Base-by-base conservation (phyloP, 2,329 filamentous ascomycete species). In the Cladosporium oxysporum region DNA sequence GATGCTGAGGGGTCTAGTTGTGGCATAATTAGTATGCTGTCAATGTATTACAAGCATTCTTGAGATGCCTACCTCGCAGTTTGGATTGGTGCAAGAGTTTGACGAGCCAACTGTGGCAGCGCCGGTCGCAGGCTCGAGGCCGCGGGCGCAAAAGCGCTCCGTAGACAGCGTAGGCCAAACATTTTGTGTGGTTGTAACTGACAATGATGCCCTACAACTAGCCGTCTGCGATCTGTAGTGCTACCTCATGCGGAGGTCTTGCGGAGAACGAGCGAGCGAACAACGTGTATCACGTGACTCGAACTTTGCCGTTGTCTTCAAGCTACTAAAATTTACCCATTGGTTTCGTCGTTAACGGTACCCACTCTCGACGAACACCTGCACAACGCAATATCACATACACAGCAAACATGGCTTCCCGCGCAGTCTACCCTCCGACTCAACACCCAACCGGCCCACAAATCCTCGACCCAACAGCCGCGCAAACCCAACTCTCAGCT, bases 401-500 rank as follows among this genome's bases (percentile, higher is more conserved):
- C 47, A 35, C n/a, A 59, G 64, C 62, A 31, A 62, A 12, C 23
- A 69, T 69, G 67, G 66, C 64, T 21, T 66, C 68, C 44, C 62
- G 64, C 62, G 62, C 65, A 58, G 59, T 75, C 21, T 76, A 76
- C 66, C 79, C 79, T 14, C 79, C 80, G 10, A 70, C 74, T 64
- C 74, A 74, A 58, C 74, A 77, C 68, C 64, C 78, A 59, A 71
- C 74, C 58, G 69, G 69, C 52, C 68, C 67, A 5, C 67, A 65
- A 21, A 71, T 75, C 44, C 72, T 82, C 66, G 71, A 76, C 33
- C 70, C 74, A 55, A 41, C 70, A 12, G 67, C 67, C 47, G 80
- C 81, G 50, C 76, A 77, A 37, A 44, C 63, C 5, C 71, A 75
- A 21, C 72, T 84, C 26, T 69, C 78, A 21, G 73, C 72, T 65